A percentile compares a stretch with the other conserved stretches of the same genome.
These are phyloP conservation scores for Saccharomyces jurei DNA, from an alignment of 805 yeast genomes.

Conservation along the genomic window DNA sequence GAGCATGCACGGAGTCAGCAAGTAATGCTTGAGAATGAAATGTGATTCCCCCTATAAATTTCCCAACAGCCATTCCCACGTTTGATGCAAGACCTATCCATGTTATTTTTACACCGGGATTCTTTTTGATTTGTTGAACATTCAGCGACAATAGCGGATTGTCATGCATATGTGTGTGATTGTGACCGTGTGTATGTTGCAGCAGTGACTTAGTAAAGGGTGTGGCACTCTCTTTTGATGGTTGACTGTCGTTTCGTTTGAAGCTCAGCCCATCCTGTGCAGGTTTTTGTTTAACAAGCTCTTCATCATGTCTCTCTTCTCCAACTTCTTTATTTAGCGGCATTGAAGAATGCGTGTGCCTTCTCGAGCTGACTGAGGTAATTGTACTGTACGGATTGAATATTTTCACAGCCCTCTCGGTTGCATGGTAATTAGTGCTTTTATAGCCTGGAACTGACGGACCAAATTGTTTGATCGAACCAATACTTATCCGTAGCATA, in stretches of 20 bases:
- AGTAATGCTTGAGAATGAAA: slow-evolving; percentile 92
- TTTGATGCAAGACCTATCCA: slow-evolving; percentile 85
- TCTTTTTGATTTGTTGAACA: slow-evolving; percentile 40
- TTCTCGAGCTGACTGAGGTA: neutral
- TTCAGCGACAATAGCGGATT: slow-evolving; percentile 32
- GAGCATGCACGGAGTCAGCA: slow-evolving; percentile 93
- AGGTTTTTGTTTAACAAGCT: neutral
- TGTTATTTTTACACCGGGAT: slow-evolving; percentile 88
- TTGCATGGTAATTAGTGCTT: neutral
- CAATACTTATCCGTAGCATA: neutral
- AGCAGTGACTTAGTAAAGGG: neutral
- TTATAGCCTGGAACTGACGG: neutral
- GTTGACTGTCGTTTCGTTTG: neutral
- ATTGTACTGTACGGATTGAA: neutral
- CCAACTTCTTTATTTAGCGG: neutral
- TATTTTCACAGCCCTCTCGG: neutral
- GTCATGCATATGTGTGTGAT: slow-evolving; percentile 30
- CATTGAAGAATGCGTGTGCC: neutral
- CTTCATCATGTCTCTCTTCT: neutral
- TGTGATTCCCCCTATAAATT: slow-evolving; percentile 80
- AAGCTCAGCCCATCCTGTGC: neutral
- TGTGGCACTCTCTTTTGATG: neutral
- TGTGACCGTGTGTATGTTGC: slow-evolving; percentile 27
- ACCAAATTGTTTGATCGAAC: neutral
- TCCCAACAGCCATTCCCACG: slow-evolving; percentile 76